Base-by-base conservation (phyloP, 139 green algal species). In the Micractinium sp. region DNA sequence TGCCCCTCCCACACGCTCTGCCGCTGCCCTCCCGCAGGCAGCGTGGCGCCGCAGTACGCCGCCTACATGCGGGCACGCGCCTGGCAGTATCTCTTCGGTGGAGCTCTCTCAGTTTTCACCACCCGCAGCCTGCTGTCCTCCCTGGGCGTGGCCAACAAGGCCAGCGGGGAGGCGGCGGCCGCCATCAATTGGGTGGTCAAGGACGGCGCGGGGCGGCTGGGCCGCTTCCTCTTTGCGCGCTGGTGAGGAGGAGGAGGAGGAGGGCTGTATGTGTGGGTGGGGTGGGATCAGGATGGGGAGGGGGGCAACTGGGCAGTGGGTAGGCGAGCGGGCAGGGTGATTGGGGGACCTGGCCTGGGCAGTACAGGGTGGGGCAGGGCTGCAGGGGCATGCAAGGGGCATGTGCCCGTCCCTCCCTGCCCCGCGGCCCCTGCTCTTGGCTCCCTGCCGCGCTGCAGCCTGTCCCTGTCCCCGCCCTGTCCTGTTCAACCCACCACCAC, bases 181-280 rank as follows among this genome's bases (percentile, higher is more conserved):
- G 96, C 96, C 41, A 97, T 98, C 90, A 98, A 98, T 92, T 98
- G 96, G 96, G 96, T 97, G 47, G 79, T 96, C 14, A 97, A 98
- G 90, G 96, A 98, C 85, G 96, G 96, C 31, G 96, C 96, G 15
- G 96, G 96, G 9, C 93, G 96, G 31, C 82, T 98, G 89, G 96
- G 96, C 0, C 94, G 96, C 73, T 95, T 98, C 85, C 89, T 98
- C 73, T 98, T 98, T 92, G 96, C 96, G 0, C 90, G 96, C 18
- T 97, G 96, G 94, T 92, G 87, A 56, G 47, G 47, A 9, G 47
- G 47, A 56, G 47, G 47, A 9, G 79, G 20, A 35, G 3, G 47
- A 35, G 18, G 27, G 31, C 18, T 31, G 29, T 31, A 74, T 13
- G 18, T 23, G 27, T 23, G 5, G 1, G 78, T 36, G 33, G 75